phyloP scores from a whole-genome alignment of 768 basidiomycete species.

The Lyophyllum decastes region DNA sequence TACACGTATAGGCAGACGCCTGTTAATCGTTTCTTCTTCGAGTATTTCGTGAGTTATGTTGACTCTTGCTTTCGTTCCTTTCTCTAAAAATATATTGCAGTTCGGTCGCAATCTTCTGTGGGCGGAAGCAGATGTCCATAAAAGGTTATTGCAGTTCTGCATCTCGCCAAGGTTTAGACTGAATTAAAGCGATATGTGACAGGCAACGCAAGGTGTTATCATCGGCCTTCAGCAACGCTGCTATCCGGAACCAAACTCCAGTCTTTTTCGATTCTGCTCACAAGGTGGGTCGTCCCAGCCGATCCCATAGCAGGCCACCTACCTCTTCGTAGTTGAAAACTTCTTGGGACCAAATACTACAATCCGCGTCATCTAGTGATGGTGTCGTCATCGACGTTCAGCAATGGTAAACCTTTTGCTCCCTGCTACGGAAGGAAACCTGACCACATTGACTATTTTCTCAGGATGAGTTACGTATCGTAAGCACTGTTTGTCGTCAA shows the following conservation, averaged over 20 bases:
- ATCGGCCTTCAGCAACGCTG: constrained; percentile 41
- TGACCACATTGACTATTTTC: neutral
- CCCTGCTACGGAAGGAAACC: neutral
- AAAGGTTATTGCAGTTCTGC: constrained; percentile 25
- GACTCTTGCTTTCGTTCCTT: neutral
- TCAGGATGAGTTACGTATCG: constrained; percentile 45
- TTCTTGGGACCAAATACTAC: neutral
- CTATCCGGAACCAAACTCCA: constrained; percentile 34
- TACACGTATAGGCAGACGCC: constrained; percentile 23
- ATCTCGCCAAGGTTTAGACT: neutral
- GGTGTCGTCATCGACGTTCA: neutral
- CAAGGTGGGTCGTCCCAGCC: neutral
- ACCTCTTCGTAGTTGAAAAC: neutral
- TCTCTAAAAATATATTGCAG: neutral
- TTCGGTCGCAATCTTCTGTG: constrained; percentile 39
- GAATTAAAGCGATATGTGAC: neutral
- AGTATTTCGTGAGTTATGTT: constrained; percentile 21
- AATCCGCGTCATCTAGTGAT: neutral
- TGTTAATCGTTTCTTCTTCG: constrained; percentile 24
- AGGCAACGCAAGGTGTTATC: constrained; percentile 42
- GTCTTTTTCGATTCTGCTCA: constrained; percentile 29
- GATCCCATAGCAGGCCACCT: neutral
- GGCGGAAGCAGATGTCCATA: constrained; percentile 45
- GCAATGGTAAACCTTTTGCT: neutral
- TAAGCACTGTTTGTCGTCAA: constrained; percentile 19